Evolutionary conservation across 352 stramenopile genomes (phyloP).

Genomic region (Globisporangium canariense): DNA sequence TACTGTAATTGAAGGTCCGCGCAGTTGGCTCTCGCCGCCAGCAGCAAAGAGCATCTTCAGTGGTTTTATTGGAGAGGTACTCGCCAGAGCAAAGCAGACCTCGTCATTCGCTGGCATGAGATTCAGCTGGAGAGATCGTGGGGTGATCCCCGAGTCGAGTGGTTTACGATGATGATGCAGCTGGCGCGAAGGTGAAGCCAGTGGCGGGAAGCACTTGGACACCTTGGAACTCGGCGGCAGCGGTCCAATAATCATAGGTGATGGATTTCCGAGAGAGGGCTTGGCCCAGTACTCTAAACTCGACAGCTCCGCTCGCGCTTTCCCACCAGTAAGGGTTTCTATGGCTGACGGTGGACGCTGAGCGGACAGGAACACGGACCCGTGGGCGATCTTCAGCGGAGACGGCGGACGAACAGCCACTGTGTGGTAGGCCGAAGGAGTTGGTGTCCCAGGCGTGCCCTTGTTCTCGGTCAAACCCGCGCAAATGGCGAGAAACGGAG

Average conservation of each 20-base stretch:
- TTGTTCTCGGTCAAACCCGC: slow-evolving; percentile 10
- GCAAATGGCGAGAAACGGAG: slow-evolving; percentile 16
- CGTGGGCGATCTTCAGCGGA: slow-evolving; percentile 27
- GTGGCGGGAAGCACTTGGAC: slow-evolving; percentile 19
- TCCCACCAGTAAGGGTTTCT: background rate
- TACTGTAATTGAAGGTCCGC: slow-evolving; percentile 1
- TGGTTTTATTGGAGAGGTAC: slow-evolving; percentile 7
- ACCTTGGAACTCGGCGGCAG: slow-evolving; percentile 6
- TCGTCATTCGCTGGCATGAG: slow-evolving; percentile 6
- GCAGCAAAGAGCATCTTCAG: background rate
- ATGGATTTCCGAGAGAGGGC: background rate
- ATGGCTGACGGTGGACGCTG: slow-evolving; percentile 9
- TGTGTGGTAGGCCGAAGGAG: slow-evolving; percentile 17
- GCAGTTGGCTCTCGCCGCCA: slow-evolving; percentile 2
- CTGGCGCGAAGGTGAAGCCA: slow-evolving; percentile 4
- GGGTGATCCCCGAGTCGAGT: slow-evolving; percentile 5
- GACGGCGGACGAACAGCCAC: slow-evolving; percentile 28
- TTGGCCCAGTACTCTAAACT: slow-evolving; percentile 2
- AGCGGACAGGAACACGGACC: slow-evolving; percentile 26
- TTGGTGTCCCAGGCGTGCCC: background rate
- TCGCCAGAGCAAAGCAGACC: slow-evolving; percentile 13
- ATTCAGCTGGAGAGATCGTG: background rate
- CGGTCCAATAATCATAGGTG: background rate
- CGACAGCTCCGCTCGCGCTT: background rate
- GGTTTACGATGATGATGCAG: background rate